Conservation (phyloP, 352 stramenopile species). For the Blastocystis sp. region DNA sequence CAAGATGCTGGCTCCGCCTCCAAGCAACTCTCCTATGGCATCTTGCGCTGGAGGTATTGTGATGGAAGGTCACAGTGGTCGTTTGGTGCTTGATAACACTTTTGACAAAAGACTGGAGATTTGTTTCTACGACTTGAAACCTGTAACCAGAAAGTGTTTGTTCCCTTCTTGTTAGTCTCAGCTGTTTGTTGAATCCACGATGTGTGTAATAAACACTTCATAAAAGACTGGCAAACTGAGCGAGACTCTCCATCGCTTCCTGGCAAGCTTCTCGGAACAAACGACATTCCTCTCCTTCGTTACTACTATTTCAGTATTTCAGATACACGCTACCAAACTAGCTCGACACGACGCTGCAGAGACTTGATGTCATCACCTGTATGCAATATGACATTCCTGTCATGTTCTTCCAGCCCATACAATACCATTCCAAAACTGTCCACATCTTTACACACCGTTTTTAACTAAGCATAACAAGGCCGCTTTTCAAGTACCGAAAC, state of each 20-base stretch:
- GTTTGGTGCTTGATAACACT: constrained; percentile 95
- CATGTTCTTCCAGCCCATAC: neutral
- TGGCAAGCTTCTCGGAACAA: too few species aligned
- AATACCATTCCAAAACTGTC: constrained; percentile 9
- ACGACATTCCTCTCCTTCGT: too few species aligned
- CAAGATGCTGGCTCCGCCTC: constrained; percentile 62
- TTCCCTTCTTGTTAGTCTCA: constrained; percentile 59
- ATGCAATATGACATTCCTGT: too few species aligned
- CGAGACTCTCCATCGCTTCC: too few species aligned
- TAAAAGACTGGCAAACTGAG: too few species aligned
- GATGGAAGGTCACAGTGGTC: constrained; percentile 80
- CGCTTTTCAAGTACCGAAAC: neutral
- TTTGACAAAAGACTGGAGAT: constrained; percentile 77
- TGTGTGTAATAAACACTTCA: too few species aligned
- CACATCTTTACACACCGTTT: neutral
- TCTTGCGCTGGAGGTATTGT: constrained; percentile 74
- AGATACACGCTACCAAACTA: too few species aligned
- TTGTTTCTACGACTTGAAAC: constrained; percentile 35
- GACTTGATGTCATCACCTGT: too few species aligned
- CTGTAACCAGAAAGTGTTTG: constrained; percentile 24
- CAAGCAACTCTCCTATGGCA: constrained; percentile 62
- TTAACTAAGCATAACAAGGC: neutral
- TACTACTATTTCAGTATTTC: too few species aligned
- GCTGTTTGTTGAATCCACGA: too few species aligned
- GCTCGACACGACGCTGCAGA: too few species aligned